Evolutionary conservation across 2,329 filamentous ascomycete species (phyloP).

Genomic region (Penicillium corylophilum): DNA sequence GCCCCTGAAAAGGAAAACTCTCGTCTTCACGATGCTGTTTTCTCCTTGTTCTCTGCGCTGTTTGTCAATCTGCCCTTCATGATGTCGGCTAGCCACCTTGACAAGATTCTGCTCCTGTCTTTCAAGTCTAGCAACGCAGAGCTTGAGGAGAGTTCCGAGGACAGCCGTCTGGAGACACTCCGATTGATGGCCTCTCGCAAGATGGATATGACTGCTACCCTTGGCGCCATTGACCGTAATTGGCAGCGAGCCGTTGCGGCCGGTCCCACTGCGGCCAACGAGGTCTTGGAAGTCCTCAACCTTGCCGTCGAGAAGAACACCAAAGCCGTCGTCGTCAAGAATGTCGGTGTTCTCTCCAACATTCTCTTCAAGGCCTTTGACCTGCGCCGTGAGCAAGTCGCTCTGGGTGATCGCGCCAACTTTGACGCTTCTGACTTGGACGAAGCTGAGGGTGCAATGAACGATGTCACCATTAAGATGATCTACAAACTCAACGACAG

Average conservation of each 20-base stretch:
- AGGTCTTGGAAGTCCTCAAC: slow-evolving; percentile 69
- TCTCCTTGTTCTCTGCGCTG: slow-evolving; percentile 74
- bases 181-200: slow-evolving; percentile 69
- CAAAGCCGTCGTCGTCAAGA: slow-evolving; percentile 76
- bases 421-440: slow-evolving; percentile 53
- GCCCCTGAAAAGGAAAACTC: slow-evolving; percentile 53
- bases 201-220: slow-evolving; percentile 73
- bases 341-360: slow-evolving; percentile 66
- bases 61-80: slow-evolving; percentile 86
- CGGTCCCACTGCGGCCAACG: slow-evolving; percentile 64
- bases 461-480: slow-evolving; percentile 78
- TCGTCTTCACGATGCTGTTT: slow-evolving; percentile 77
- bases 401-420: slow-evolving; percentile 25
- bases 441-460: slow-evolving; percentile 63
- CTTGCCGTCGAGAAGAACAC: slow-evolving; percentile 72
- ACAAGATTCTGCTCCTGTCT: slow-evolving; percentile 69
- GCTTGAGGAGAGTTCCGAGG: slow-evolving; percentile 61
- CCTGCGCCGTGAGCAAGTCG: slow-evolving; percentile 42
- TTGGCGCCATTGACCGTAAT: slow-evolving; percentile 69
- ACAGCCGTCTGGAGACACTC: slow-evolving; percentile 67
- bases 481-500: slow-evolving; percentile 96
- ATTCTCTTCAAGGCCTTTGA: slow-evolving; percentile 57
- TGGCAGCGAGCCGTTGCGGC: slow-evolving; percentile 65
- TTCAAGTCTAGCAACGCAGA: slow-evolving; percentile 66
- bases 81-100: slow-evolving; percentile 72